Evolutionary conservation across 306 rosid species (phyloP).

Genomic region (Herpetospermum pedunculosum): DNA sequence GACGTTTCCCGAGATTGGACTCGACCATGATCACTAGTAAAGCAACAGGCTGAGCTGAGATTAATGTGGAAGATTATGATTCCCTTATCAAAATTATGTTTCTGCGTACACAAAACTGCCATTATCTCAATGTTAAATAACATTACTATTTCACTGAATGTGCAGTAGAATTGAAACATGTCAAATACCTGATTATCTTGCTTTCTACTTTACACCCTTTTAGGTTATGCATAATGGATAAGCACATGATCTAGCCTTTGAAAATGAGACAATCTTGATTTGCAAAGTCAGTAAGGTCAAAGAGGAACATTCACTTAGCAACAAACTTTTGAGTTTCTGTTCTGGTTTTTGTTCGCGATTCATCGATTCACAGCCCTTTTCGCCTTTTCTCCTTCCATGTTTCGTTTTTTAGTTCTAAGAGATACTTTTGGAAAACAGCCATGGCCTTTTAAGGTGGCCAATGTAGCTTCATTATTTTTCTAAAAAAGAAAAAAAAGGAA

Average conservation of each 20-base stretch:
- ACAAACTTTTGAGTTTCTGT: not conserved
- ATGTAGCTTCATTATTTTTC: conserved; percentile 7
- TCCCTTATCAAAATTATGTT: not conserved
- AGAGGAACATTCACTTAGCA: not conserved
- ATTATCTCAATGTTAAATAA: not conserved
- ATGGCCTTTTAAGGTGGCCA: conserved; percentile 6
- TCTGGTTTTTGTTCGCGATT: not conserved
- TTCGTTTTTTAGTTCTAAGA: not conserved
- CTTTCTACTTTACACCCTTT: not conserved
- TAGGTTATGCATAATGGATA: not conserved
- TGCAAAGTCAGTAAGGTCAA: not conserved
- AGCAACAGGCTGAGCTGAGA: conserved; percentile 6
- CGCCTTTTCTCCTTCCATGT: not conserved
- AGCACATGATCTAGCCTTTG: conserved; percentile 2
- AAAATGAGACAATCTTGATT: conserved; percentile 6
- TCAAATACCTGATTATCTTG: too few relatives aligned
- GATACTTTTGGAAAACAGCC: not conserved
- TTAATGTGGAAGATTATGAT: not conserved
- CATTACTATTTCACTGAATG: not conserved
- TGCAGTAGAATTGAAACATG: conserved; percentile 5
- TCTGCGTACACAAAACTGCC: conserved; percentile 4
- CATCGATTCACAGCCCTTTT: conserved; percentile 1
- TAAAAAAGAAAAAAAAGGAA: not conserved
- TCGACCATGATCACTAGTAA: not conserved
- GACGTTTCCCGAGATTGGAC: conserved; percentile 11